Base-by-base conservation (phyloP, 257 asterid genomes). In the Nemophila menziesii region DNA sequence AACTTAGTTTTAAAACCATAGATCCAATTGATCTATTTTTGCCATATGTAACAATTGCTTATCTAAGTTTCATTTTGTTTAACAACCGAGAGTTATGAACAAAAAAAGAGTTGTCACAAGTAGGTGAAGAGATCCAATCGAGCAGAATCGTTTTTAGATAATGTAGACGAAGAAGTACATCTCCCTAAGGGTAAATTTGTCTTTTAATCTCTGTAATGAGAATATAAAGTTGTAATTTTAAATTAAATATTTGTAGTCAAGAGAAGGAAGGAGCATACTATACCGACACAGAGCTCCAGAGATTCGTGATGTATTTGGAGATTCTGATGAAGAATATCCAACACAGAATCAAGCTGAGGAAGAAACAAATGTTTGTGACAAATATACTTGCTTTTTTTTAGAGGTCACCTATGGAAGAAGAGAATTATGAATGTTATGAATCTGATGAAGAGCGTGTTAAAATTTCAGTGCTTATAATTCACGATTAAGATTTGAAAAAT, bases 241-340 rank as follows among this genome's bases (percentile, higher is more conserved):
- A n/a, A n/a, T n/a, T n/a, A n/a, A n/a, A n/a, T n/a, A n/a, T n/a
- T n/a, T n/a, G n/a, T n/a, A n/a, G 64, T 46, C 70, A 73, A 20
- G 89, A 72, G 56, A 74, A 74, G 62, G 84, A 76, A 44, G 84
- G 68, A 45, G 77, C 77, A 60, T 73, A 70, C 38, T 34, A 64
- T 56, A 55, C 65, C 22, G 60, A 66, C 43, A 71, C 89, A n/a
- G n/a, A n/a, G 92, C 89, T 37, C 85, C 94, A 5, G 94, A 82
- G 74, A 79, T 83, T 26, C 94, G 89, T 44, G 82, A 83, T 71
- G 94, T 83, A 36, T 83, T 83, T 65, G 94, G 94, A 33, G 92
- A 82, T 48, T 82, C 92, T 13, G 94, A 82, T 44, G 94, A 79
- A 41, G 84, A 58, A 55, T 68, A 69, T 34, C 71, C 52, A 49